These are phyloP conservation scores for Bryum argenteum DNA, from an alignment of 225 moss, liverwort and hornwort genomes.

Conservation along the genomic window DNA sequence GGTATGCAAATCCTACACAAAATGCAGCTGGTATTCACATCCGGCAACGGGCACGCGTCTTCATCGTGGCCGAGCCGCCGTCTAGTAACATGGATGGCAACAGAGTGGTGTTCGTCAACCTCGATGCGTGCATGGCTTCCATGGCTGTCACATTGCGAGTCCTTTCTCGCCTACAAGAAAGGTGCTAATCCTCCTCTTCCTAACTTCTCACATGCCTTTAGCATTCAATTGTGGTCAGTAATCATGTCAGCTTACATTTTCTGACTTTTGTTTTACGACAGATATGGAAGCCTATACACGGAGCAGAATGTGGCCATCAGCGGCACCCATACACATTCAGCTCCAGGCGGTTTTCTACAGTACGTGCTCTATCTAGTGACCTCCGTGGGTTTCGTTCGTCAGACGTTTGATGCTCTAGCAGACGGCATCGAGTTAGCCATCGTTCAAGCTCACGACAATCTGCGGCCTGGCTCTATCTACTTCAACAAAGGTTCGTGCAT, in stretches of 20 bases:
- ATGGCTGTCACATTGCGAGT: constrained; percentile 87
- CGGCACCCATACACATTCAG: constrained; percentile 95
- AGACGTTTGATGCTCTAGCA: constrained; percentile 90
- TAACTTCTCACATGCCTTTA: constrained; percentile 3
- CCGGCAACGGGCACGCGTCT: constrained; percentile 86
- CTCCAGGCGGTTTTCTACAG: constrained; percentile 95
- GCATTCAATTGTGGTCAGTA: not conserved
- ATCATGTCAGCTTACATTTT: too few relatives aligned
- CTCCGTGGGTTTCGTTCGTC: constrained; percentile 90
- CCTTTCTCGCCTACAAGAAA: constrained; percentile 76
- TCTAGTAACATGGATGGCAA: constrained; percentile 50
- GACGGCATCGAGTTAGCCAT: constrained; percentile 92
- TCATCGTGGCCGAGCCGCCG: constrained; percentile 85
- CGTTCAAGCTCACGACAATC: constrained; percentile 87
- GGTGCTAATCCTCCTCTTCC: constrained; percentile 43
- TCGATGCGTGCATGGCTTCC: constrained; percentile 98
- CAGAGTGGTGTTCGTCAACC: constrained; percentile 84
- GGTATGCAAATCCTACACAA: constrained; percentile 93
- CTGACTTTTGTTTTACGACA: constrained; percentile 39
- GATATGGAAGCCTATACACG: constrained; percentile 84
- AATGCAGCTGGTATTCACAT: constrained; percentile 94
- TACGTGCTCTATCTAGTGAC: constrained; percentile 93
- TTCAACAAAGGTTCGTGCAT: constrained; percentile 60
- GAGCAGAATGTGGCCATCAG: constrained; percentile 92
- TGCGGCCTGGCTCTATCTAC: constrained; percentile 84